Base-by-base conservation (phyloP, 2,329 filamentous ascomycete genomes). In the Phialemoniopsis sp. region DNA sequence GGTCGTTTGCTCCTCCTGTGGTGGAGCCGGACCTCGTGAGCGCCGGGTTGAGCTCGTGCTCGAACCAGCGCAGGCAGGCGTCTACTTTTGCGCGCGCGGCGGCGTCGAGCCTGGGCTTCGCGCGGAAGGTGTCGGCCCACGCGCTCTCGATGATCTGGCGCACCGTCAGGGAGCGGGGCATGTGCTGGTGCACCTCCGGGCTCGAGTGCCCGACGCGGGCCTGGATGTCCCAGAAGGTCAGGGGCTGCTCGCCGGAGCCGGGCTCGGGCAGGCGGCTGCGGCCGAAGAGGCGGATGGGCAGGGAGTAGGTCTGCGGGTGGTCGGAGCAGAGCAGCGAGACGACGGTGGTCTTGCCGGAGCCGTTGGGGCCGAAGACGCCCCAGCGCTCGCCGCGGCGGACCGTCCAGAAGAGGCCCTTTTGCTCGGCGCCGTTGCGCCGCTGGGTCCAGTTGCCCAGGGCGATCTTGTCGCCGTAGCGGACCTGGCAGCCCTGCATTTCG, bases 171-270 rank as follows among this genome's bases (percentile, higher is more conserved):
- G 76, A 71, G 36, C 84, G 82, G 1, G 93, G 91, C 66, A 97
- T 96, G 60, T 95, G 89, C 38, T 88, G 83, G 54, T 97, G 90
- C 5, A 97, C 86, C 58, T 97, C 93, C 0, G 93, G 93, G 45
- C 88, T 94, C 0, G 89, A 93, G 59, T 97, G 90, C 10, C 93
- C 93, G 48, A 98, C 87, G 17, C 87, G 82, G 1, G 82, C 74
- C 59, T 97, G 93, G 8, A 98, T 80, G 46, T 97, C 90, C 71
- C 95, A 97, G 42, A 96, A 85, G 0, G 88, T 94, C 28, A 97
- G 80, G 0, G 88, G 89, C 0, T 76, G 75, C 39, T 78, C 59
- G 2, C 66, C 69, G 1, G 78, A 79, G 0, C 85, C 86, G 0
- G 78, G 76, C 40, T 85, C 78, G 0, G 91, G 89, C 0, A 96